A percentile compares a stretch with the other conserved stretches of the same genome.
Conservation (phyloP, 768 basidiomycete species). For the Russula dissimulans region DNA sequence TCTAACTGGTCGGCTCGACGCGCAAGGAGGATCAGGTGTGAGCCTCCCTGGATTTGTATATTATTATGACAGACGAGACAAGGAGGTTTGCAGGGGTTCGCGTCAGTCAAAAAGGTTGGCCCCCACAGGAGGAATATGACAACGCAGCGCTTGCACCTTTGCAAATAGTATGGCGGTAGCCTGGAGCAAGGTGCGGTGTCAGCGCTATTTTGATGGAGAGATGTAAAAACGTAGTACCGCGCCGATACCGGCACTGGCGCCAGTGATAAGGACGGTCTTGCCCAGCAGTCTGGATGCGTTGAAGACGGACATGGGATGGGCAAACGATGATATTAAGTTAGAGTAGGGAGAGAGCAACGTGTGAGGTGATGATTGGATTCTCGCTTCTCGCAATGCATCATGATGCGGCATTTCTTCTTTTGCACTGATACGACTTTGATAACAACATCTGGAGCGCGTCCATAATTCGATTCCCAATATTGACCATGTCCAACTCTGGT, state of each 20-base stretch:
- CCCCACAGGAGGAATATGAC: background rate
- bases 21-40: conserved; percentile 80
- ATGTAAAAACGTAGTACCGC: conserved; percentile 42
- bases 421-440: no score
- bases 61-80: background rate
- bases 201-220: background rate
- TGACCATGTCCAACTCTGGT: background rate
- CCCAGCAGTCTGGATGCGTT: conserved; percentile 70
- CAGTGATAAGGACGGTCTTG: conserved; percentile 83
- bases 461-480: background rate
- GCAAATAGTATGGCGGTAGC: conserved; percentile 86
- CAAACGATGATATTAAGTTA: background rate
- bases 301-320: conserved; percentile 60
- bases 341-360: no score
- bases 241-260: conserved; percentile 85
- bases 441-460: background rate
- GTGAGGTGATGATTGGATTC: no score
- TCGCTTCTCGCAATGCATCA: no score
- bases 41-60: conserved; percentile 50
- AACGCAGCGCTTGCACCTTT: conserved; percentile 39
- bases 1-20: conserved; percentile 66
- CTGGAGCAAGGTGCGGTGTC: conserved; percentile 30
- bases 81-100: background rate
- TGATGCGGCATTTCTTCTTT: no score
- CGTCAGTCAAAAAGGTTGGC: no score